Evolutionary conservation across 208 protist species (phyloP).

Genomic region (Leishmania tarentolae): DNA sequence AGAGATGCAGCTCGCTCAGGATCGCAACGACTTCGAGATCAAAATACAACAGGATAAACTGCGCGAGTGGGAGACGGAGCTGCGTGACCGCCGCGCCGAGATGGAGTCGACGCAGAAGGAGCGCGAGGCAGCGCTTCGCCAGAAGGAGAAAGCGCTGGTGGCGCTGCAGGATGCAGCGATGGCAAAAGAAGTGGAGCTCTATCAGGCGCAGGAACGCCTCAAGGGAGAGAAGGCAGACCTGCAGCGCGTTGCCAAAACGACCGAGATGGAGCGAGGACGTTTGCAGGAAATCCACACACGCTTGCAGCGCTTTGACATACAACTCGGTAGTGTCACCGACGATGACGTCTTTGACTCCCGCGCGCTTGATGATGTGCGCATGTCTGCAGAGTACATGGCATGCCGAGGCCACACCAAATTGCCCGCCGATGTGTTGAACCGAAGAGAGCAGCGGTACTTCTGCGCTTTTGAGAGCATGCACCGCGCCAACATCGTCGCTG

Average conservation of each 20-base stretch:
- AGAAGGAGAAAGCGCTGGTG: slow-evolving; percentile 29
- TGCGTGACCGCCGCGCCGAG: slow-evolving; percentile 34
- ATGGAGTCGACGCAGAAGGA: slow-evolving; percentile 36
- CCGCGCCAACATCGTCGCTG: slow-evolving; percentile 37
- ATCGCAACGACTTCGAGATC: slow-evolving; percentile 30
- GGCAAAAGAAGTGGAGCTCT: slow-evolving; percentile 31
- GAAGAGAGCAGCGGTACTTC: slow-evolving; percentile 39
- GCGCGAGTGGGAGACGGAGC: slow-evolving; percentile 32
- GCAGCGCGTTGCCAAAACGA: slow-evolving; percentile 20
- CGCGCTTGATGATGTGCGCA: slow-evolving; percentile 13
- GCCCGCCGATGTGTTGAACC: slow-evolving; percentile 20
- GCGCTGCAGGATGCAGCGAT: slow-evolving; percentile 28
- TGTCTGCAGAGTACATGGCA: slow-evolving; percentile 28
- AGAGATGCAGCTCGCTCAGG: slow-evolving; percentile 42
- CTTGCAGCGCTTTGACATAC: slow-evolving; percentile 30
- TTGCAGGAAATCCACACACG: slow-evolving; percentile 21
- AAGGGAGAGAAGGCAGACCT: slow-evolving; percentile 31
- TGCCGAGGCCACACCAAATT: slow-evolving; percentile 2
- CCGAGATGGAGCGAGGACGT: slow-evolving; percentile 22
- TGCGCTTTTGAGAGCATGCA: slow-evolving; percentile 40
- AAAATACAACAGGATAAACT: slow-evolving; percentile 36
- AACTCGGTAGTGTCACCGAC: slow-evolving; percentile 16
- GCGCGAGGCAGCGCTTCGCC: slow-evolving; percentile 33
- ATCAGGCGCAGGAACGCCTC: slow-evolving; percentile 28
- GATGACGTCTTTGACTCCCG: slow-evolving; percentile 9